Percentiles rank a stretch among this genome's conserved stretches.
These are phyloP conservation scores for Gleditsia sinensis DNA, from an alignment of 306 rosid genomes.

Conservation along the genomic window DNA sequence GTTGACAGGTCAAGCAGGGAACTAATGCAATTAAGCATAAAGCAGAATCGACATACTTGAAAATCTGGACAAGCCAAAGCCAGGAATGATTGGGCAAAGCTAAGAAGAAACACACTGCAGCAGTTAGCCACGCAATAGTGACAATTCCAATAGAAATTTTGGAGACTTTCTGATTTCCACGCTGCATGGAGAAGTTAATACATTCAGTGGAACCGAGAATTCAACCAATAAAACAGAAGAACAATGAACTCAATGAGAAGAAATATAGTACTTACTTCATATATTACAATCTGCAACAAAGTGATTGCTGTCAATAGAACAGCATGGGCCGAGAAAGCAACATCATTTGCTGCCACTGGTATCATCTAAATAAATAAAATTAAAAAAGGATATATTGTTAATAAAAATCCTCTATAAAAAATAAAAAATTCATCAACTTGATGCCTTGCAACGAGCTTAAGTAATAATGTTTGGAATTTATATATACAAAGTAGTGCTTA, in stretches of 20 bases:
- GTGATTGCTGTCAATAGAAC: slow-evolving; percentile 72
- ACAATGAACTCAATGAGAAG: slow-evolving; percentile 6
- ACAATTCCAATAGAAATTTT: slow-evolving; percentile 65
- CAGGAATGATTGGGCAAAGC: slow-evolving; percentile 81
- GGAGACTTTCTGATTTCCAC: slow-evolving; percentile 81
- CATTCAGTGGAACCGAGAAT: slow-evolving; percentile 19
- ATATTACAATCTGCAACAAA: slow-evolving; percentile 73
- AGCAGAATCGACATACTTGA: slow-evolving; percentile 60
- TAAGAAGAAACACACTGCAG: slow-evolving; percentile 82
- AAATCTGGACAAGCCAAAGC: slow-evolving; percentile 83
- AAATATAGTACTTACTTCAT: slow-evolving; percentile 56
- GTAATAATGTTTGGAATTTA: neutral
- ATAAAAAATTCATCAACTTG: neutral
- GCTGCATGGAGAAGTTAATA: slow-evolving; percentile 47
- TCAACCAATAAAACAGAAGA: slow-evolving; percentile 4
- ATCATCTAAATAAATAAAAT: slow-evolving; percentile 65
- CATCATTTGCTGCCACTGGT: slow-evolving; percentile 95
- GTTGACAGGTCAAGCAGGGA: neutral
- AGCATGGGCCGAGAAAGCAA: slow-evolving; percentile 88
- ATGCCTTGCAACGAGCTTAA: neutral
- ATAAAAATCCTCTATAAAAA: neutral
- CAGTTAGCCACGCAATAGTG: slow-evolving; percentile 61
- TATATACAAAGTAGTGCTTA: neutral
- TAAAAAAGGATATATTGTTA: neutral
- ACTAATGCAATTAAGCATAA: slow-evolving; percentile 7